These are phyloP conservation scores for Pleurotus pulmonarius DNA, from an alignment of 768 basidiomycete species.

Conservation along the genomic window DNA sequence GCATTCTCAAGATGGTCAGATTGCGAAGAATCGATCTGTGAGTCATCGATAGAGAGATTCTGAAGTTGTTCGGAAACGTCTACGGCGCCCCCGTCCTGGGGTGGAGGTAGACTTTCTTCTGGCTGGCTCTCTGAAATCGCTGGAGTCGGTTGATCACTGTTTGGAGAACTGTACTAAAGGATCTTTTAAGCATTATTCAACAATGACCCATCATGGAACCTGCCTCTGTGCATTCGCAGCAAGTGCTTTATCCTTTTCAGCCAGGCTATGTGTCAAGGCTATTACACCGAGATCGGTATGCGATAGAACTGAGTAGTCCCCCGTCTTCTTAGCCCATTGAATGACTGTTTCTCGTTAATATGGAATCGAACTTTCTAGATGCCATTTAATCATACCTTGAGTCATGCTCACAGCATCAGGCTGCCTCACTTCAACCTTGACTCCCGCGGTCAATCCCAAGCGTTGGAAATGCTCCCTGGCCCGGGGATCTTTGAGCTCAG, in stretches of 20 bases:
- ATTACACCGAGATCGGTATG: conserved; percentile 88
- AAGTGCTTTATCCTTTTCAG: conserved; percentile 41
- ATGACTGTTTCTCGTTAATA: conserved; percentile 52
- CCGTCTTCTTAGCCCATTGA: conserved; percentile 90
- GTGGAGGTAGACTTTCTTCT: not conserved
- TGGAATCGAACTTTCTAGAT: conserved; percentile 14
- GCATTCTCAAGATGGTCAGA: not conserved
- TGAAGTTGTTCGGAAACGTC: not conserved
- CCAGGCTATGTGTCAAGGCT: conserved; percentile 80
- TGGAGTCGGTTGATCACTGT: not conserved
- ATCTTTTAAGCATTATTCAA: not conserved
- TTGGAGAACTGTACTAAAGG: not conserved
- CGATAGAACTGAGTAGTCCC: conserved; percentile 91
- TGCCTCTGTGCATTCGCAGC: conserved; percentile 21
- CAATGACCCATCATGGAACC: conserved; percentile 9
- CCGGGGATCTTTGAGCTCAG: conserved; percentile 84
- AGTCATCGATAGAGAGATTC: not conserved
- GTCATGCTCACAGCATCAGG: conserved; percentile 70
- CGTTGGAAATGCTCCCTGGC: conserved; percentile 85
- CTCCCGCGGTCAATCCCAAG: conserved; percentile 71
- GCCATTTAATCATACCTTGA: conserved; percentile 41
- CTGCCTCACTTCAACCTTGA: conserved; percentile 64
- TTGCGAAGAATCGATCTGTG: not conserved
- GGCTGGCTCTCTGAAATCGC: not conserved
- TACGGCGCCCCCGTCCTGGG: not conserved